These are phyloP conservation scores for Fragaria ananassa DNA, from an alignment of 306 rosid genomes.

Conservation along the genomic window DNA sequence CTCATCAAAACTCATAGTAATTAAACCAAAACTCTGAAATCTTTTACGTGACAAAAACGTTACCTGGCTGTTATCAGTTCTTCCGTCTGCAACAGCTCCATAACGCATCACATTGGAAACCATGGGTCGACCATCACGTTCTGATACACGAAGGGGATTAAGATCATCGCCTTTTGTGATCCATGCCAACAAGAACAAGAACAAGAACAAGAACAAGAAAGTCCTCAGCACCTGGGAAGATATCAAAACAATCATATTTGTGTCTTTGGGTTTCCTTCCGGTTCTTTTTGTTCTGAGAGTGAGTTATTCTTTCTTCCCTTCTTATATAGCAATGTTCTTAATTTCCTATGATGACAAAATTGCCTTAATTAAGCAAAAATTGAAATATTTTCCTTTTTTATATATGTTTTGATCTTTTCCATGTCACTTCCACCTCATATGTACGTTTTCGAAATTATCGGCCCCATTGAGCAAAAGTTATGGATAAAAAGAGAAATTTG, in stretches of 20 bases:
- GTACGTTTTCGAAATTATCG: neutral
- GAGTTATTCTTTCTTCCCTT: neutral
- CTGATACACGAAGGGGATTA: neutral
- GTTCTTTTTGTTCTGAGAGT: neutral
- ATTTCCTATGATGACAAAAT: neutral
- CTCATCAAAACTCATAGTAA: neutral
- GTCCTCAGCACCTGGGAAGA: neutral
- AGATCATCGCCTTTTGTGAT: neutral
- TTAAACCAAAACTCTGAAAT: neutral
- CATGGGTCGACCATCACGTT: neutral
- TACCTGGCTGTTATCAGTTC: slow-evolving; percentile 31
- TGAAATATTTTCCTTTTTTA: no score
- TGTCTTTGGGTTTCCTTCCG: no score
- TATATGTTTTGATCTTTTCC: neutral
- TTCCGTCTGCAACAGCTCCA: slow-evolving; percentile 27
- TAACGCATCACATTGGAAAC: slow-evolving; percentile 29
- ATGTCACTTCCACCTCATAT: neutral
- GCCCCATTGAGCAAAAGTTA: neutral
- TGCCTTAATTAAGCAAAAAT: neutral
- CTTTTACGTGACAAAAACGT: neutral
- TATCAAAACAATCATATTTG: neutral
- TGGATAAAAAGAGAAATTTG: neutral
- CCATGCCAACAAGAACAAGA: slow-evolving; percentile 17
- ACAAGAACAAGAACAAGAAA: neutral
- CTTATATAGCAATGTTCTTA: neutral